Evolutionary conservation across 2,329 filamentous ascomycete genomes (phyloP), one percentile per base, ranked within the genome.

Genomic region (Beauveria varroae): DNA sequence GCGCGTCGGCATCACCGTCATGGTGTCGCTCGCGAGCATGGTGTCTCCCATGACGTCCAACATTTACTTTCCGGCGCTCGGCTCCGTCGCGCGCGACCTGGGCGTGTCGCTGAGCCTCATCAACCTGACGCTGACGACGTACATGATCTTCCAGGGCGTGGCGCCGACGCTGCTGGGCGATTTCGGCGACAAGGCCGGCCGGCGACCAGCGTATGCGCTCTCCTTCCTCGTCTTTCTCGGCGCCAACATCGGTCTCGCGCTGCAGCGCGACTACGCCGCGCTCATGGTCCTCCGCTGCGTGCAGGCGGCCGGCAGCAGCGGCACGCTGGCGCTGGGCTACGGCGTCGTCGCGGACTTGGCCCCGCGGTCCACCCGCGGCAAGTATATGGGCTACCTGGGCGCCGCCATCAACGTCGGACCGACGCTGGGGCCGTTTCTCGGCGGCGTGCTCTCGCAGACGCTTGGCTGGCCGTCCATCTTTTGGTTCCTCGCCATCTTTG

Each of bases 331-430:
- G 0, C 76, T 95, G 1, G 85, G 84, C 0, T 88, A 82, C 63
- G 90, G 86, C 2, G 84, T 91, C 1, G 82, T 93, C 16, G 86
- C 87, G 0, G 90, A 95, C 67, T 80, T 92, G 5, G 81, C 86
- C 0, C 85, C 87, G 0, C 85, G 82, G 51, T 80, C 83, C 0
- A 88, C 93, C 70, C 78, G 90, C 66, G 90, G 90, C 3, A 83
- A 81, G 61, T 93, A 89, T 68, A 87, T 93, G 76, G 88, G 84
- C 56, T 81, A 86, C 63, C 83, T 86, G n/a, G 81, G 80, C 37
- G 79, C 78, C 4, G 85, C 82, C 18, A 76, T 82, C 59, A 83
- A 86, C 3, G 68, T 89, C 34, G 81, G 80, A 0, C 80, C 81
- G 3, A 74, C 81, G 0, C 60, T 85, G 5, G 80, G 83, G 0